Conservation (phyloP, 1,139 yeast species). For the Wickerhamomyces sp. region DNA sequence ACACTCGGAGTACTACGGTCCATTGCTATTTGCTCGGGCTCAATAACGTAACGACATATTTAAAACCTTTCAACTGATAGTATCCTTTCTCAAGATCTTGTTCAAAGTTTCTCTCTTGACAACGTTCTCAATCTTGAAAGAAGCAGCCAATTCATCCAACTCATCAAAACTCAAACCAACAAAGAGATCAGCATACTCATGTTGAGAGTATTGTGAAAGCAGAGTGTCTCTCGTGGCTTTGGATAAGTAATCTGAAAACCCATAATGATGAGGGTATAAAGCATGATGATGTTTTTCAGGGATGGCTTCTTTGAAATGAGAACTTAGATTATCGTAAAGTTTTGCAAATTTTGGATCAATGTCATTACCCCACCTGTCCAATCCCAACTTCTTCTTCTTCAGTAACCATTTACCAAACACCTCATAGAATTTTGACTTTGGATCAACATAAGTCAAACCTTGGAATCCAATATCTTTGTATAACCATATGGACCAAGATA, state of each 20-base stretch:
- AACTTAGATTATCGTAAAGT: constrained; percentile 10
- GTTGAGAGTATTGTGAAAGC: constrained; percentile 17
- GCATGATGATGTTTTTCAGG: constrained; percentile 19
- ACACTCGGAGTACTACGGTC: too few species aligned
- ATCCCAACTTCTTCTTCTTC: constrained; percentile 16
- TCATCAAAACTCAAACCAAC: constrained; percentile 16
- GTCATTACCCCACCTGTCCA: constrained; percentile 22
- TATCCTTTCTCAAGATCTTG: constrained; percentile 11
- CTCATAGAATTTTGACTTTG: constrained; percentile 18
- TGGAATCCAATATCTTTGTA: constrained; percentile 22
- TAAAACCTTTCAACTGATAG: too few species aligned
- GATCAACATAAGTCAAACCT: constrained; percentile 19
- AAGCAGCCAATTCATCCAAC: constrained; percentile 18
- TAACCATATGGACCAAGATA: constrained; percentile 22
- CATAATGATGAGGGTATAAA: constrained; percentile 16
- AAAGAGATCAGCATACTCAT: constrained; percentile 18
- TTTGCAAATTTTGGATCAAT: constrained; percentile 14
- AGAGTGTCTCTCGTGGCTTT: constrained; percentile 16
- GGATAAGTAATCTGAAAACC: constrained; percentile 8
- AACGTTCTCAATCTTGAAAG: constrained; percentile 19
- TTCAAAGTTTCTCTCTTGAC: constrained; percentile 18
- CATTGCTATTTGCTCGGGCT: too few species aligned
- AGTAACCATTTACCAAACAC: constrained; percentile 15
- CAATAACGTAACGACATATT: too few species aligned
- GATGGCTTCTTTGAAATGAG: constrained; percentile 13